Evolutionary conservation across 306 rosid species (phyloP).

Genomic region (Cicer cuneatum): DNA sequence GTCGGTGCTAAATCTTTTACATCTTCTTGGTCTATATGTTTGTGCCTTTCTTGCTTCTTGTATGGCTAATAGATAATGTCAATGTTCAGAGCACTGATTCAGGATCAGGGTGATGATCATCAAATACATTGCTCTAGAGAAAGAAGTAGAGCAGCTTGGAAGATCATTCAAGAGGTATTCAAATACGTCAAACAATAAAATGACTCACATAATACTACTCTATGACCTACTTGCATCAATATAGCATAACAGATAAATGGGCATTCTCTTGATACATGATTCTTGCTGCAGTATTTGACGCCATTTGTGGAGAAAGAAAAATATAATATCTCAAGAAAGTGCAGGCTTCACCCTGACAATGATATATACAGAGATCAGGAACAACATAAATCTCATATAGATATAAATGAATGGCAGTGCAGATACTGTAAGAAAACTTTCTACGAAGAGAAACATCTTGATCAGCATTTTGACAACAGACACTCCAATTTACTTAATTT

Average conservation of each 20-base stretch:
- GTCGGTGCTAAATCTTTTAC: background rate
- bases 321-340: conserved; percentile 52
- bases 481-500: conserved; percentile 68
- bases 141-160: conserved; percentile 65
- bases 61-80: conserved; percentile 45
- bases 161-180: conserved; percentile 63
- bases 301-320: conserved; percentile 62
- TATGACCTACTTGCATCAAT: conserved; percentile 14
- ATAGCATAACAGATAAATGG: conserved; percentile 14
- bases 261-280: conserved; percentile 32
- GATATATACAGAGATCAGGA: conserved; percentile 68
- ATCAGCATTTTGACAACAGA: conserved; percentile 77
- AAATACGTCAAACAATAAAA: conserved; percentile 1
- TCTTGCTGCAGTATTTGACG: conserved; percentile 55
- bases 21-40: conserved; percentile 28
- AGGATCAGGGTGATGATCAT: conserved; percentile 45
- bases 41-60: conserved; percentile 36
- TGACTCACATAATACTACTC: conserved; percentile 15
- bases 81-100: conserved; percentile 48
- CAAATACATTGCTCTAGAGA: conserved; percentile 65
- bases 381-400: conserved; percentile 53
- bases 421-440: conserved; percentile 61
- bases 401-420: conserved; percentile 62
- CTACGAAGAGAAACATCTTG: conserved; percentile 67
- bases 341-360: conserved; percentile 60